phyloP scores from a whole-genome alignment of 441 rosid species.

The Populus hybrid region DNA sequence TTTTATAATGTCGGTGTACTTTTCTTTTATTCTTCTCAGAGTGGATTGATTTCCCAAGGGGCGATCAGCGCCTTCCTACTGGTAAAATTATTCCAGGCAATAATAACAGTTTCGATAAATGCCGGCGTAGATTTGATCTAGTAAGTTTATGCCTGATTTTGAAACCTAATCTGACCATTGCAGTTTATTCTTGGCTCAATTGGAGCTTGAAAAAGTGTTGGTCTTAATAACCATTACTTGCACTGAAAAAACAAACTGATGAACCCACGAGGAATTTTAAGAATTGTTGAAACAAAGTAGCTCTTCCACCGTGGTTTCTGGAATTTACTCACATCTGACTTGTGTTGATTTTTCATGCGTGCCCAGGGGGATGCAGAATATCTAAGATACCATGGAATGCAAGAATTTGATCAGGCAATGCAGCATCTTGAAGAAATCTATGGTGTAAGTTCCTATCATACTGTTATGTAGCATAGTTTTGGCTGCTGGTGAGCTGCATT shows the following conservation, averaged over 20 bases:
- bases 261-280: neutral
- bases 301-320: neutral
- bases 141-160: slow-evolving; percentile 42
- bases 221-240: neutral
- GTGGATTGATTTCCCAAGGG: slow-evolving; percentile 99
- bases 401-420: slow-evolving; percentile 96
- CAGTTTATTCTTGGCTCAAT: neutral
- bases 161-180: neutral
- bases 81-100: slow-evolving; percentile 73
- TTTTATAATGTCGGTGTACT: slow-evolving; percentile 3
- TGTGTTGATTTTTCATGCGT: slow-evolving; percentile 15
- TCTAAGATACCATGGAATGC: slow-evolving; percentile 82
- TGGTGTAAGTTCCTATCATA: slow-evolving; percentile 52
- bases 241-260: neutral
- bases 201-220: neutral
- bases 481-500: neutral
- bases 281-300: neutral
- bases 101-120: slow-evolving; percentile 81
- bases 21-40: slow-evolving; percentile 41
- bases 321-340: neutral
- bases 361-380: slow-evolving; percentile 74
- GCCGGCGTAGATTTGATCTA: slow-evolving; percentile 93
- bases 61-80: slow-evolving; percentile 69
- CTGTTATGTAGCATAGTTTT: slow-evolving; percentile 1
- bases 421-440: slow-evolving; percentile 81